phyloP scores from a whole-genome alignment of 176 grass and related monocot species.

The maize (Zea mays) region Zm-B73-REFERENCE-NAM-5.0 NC_050096.1:59125001-59125500 shows the following conservation, averaged over 20 bases:
- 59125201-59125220: slow-evolving; percentile 10
- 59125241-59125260: slow-evolving; percentile 54
- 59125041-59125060: slow-evolving; percentile 14
- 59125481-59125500: slow-evolving; percentile 68
- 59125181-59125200: slow-evolving; percentile 14
- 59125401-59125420: slow-evolving; percentile 9
- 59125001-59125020: slow-evolving; percentile 56
- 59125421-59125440: slow-evolving; percentile 76
- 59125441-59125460: slow-evolving; percentile 79
- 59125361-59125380: slow-evolving; percentile 20
- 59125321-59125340: slow-evolving; percentile 70
- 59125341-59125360: slow-evolving; percentile 16
- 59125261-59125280: slow-evolving; percentile 67
- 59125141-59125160: background rate
- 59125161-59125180: slow-evolving; percentile 9
- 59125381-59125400: slow-evolving; percentile 18
- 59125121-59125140: background rate
- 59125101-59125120: background rate
- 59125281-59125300: slow-evolving; percentile 66
- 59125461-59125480: slow-evolving; percentile 62
- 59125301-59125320: slow-evolving; percentile 78
- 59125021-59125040: slow-evolving; percentile 49
- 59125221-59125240: background rate
- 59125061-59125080: slow-evolving; percentile 29
- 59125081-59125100: slow-evolving; percentile 18